phyloP scores from a whole-genome alignment of 2,329 filamentous ascomycete species.

The Diaporthe batatas region DNA sequence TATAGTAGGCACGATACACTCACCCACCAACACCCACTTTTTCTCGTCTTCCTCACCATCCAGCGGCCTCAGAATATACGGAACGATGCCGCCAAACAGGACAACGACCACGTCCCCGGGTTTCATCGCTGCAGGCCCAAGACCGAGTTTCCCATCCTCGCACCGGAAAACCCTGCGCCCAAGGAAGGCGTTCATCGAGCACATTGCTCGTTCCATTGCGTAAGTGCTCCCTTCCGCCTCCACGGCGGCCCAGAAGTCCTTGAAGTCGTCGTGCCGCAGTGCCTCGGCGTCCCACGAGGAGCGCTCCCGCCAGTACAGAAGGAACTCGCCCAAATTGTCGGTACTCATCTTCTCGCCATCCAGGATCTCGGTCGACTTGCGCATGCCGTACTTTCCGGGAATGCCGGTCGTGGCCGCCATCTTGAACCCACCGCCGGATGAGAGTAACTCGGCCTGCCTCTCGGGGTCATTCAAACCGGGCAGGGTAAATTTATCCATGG shows the following conservation, averaged over 20 bases:
- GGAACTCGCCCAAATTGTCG: slow-evolving; percentile 42
- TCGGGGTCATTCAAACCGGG: slow-evolving; percentile 35
- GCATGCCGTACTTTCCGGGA: slow-evolving; percentile 41
- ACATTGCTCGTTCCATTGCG: slow-evolving; percentile 38
- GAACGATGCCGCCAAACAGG: slow-evolving; percentile 41
- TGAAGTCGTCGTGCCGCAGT: slow-evolving; percentile 29
- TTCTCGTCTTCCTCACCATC: neutral
- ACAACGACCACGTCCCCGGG: slow-evolving; percentile 38
- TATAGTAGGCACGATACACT: slow-evolving; percentile 41
- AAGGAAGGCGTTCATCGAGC: slow-evolving; percentile 34
- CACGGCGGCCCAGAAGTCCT: slow-evolving; percentile 22
- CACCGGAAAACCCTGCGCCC: slow-evolving; percentile 35
- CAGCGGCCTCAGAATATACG: slow-evolving; percentile 28
- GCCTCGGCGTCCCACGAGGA: slow-evolving; percentile 31
- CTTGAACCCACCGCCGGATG: neutral
- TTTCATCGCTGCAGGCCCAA: slow-evolving; percentile 41
- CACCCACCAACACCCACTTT: slow-evolving; percentile 38
- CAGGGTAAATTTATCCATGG: slow-evolving; percentile 33
- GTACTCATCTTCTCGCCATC: slow-evolving; percentile 35
- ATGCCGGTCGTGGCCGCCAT: slow-evolving; percentile 14
- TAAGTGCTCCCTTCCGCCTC: slow-evolving; percentile 18
- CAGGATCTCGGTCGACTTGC: slow-evolving; percentile 22
- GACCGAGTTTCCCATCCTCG: slow-evolving; percentile 34
- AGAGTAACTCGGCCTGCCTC: slow-evolving; percentile 25
- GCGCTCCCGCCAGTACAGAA: slow-evolving; percentile 41